These are phyloP conservation scores for Ambrosia hybrid DNA, from an alignment of 140 eudicot species.

Conservation along the genomic window DNA sequence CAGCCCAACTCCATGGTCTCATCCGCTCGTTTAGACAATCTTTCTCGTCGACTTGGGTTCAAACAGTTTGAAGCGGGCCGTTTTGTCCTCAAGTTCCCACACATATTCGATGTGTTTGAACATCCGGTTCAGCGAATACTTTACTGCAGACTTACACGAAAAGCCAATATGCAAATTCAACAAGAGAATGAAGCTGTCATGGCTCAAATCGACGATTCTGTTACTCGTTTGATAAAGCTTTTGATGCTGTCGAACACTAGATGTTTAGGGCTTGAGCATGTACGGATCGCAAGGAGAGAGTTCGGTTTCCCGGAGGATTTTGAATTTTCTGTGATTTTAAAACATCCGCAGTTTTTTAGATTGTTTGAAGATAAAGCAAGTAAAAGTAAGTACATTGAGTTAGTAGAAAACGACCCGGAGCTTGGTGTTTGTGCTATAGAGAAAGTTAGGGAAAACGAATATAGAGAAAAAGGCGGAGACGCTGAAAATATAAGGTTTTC, in stretches of 20 bases:
- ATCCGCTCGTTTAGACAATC: constrained; percentile 64
- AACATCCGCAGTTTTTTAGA: constrained; percentile 69
- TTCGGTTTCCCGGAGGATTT: constrained; percentile 93
- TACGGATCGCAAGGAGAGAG: constrained; percentile 69
- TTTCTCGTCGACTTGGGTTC: constrained; percentile 68
- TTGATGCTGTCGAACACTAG: constrained; percentile 73
- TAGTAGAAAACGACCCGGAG: constrained; percentile 50
- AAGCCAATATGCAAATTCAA: constrained; percentile 63
- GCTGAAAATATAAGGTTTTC: constrained; percentile 75
- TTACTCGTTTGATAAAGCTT: constrained; percentile 63
- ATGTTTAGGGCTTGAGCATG: constrained; percentile 60
- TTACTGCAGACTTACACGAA: constrained; percentile 71
- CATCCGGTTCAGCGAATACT: constrained; percentile 95
- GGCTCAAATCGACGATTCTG: constrained; percentile 61
- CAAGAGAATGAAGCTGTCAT: constrained; percentile 69
- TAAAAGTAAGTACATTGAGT: constrained; percentile 65
- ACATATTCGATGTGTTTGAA: constrained; percentile 79
- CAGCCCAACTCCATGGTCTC: constrained; percentile 70
- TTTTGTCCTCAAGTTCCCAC: constrained; percentile 79
- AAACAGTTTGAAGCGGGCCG: constrained; percentile 71
- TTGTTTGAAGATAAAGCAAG: constrained; percentile 71
- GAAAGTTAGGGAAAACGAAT: constrained; percentile 64
- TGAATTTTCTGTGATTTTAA: constrained; percentile 62
- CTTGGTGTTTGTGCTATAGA: constrained; percentile 71
- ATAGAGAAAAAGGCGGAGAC: constrained; percentile 70